Percentiles rank a stretch among this genome's conserved stretches.
Evolutionary conservation across 805 yeast genomes (phyloP).

Genomic region (Ogataea chonburiensis): DNA sequence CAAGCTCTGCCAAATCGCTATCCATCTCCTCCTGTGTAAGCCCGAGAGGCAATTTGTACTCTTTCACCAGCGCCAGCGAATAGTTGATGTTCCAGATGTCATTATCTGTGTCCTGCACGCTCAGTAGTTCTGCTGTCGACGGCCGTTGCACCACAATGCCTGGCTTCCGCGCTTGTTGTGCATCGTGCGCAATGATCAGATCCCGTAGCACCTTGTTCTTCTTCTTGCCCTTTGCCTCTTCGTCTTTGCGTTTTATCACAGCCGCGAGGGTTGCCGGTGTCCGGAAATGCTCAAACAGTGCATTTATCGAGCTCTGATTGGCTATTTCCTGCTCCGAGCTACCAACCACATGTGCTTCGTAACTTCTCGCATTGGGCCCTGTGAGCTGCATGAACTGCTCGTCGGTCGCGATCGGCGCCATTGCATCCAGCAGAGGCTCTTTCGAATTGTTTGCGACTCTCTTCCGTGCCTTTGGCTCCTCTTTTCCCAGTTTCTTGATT

Average conservation of each 20-base stretch:
- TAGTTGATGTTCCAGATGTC: conserved; percentile 18
- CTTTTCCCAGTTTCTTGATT: conserved; percentile 10
- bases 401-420: conserved; percentile 32
- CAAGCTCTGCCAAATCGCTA: conserved; percentile 22
- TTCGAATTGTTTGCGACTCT: neutral
- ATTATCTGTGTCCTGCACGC: conserved; percentile 6
- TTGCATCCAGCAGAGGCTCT: conserved; percentile 28
- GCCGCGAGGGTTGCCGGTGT: conserved; percentile 11
- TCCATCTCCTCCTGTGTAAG: conserved; percentile 30
- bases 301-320: conserved; percentile 23
- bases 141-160: conserved; percentile 6
- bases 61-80: conserved; percentile 24
- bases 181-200: conserved; percentile 10
- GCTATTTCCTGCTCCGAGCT: conserved; percentile 22
- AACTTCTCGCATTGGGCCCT: conserved; percentile 26
- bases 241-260: conserved; percentile 10
- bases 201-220: conserved; percentile 14
- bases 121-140: conserved; percentile 10
- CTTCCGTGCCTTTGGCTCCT: conserved; percentile 5
- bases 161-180: conserved; percentile 5
- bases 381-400: conserved; percentile 36
- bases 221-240: conserved; percentile 11
- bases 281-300: conserved; percentile 18
- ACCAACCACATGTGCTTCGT: conserved; percentile 25
- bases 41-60: conserved; percentile 31